Evolutionary conservation across 176 grass and related monocot genomes (phyloP).

Genomic region (Rhynchospora tenuis): DNA sequence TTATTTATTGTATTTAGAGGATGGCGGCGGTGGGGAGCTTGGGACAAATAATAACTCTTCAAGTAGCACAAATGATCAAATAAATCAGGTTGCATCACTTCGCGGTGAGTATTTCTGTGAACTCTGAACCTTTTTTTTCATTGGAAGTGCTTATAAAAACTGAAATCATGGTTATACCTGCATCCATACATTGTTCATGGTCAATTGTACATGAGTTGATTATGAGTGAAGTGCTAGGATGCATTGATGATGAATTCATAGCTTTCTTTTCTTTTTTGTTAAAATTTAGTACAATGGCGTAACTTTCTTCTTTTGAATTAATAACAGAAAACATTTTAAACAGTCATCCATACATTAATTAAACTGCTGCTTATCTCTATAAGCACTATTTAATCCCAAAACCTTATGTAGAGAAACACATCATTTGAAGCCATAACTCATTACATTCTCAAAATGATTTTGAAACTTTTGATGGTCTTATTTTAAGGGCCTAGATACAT

Average conservation of each 20-base stretch:
- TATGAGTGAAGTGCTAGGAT: not conserved
- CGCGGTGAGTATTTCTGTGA: constrained; percentile 48
- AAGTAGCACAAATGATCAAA: constrained; percentile 52
- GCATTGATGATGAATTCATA: not conserved
- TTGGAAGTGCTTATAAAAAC: not conserved
- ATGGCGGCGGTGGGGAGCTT: constrained; percentile 36
- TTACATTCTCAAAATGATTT: not conserved
- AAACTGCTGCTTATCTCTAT: not conserved
- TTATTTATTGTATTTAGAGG: constrained; percentile 43
- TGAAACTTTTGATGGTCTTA: not conserved
- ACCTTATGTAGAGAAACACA: not conserved
- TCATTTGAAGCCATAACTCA: not conserved
- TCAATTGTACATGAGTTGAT: not conserved
- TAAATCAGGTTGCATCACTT: constrained; percentile 66
- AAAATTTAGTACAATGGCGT: not conserved
- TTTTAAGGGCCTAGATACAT: not conserved
- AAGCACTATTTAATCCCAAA: not conserved
- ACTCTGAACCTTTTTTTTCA: constrained; percentile 23
- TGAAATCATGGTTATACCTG: not conserved
- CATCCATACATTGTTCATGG: constrained; percentile 11
- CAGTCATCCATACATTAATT: not conserved
- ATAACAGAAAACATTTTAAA: not conserved
- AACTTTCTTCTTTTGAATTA: not conserved
- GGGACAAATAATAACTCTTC: constrained; percentile 64
- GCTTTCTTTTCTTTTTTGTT: not conserved